Base-by-base conservation (phyloP, 2,329 filamentous ascomycete species). In the Blumeria graminis region DNA sequence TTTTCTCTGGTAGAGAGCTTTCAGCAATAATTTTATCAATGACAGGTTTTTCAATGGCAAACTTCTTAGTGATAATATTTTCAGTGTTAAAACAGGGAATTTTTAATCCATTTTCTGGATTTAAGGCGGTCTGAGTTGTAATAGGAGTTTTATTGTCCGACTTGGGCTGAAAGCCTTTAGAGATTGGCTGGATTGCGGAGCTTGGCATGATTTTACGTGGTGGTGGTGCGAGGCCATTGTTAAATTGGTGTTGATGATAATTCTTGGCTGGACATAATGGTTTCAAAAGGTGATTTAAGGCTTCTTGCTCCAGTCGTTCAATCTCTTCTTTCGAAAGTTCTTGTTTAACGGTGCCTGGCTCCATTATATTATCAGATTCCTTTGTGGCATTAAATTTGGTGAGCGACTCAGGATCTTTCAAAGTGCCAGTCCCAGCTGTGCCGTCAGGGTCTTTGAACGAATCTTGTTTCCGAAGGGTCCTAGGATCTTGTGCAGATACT, bases 181-280 rank as follows among this genome's bases (percentile, higher is more conserved):
- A 63, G 18, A 66, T 65, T 5, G 66, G 65, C 14, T 62, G 63
- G 56, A 68, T 67, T 11, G 65, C 66, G 9, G 65, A 68, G 32
- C 63, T 61, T 51, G 65, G 62, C 56, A 62, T 62, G 3, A 62
- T 56, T 55, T 68, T 67, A 53, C 65, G 59, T 22, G 66, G 65
- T 33, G 65, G 66, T 39, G 66, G 65, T 18, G 65, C 64, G 28
- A 68, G 58, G 18, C 58, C 62, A 35, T 65, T 60, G 55, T 68
- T 66, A 32, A 68, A 56, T 51, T 67, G 65, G n/a, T 64, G 55
- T 45, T 67, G 66, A 41, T 65, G 33, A 58, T 65, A 62, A 60
- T 66, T 62, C 57, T 65, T 62, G 35, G 63, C 62, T 58, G 65
- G 62, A 38, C 64, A 63, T 48, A 62, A 60, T 13, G 64, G 60